Percentiles rank a stretch among this genome's conserved stretches.
Evolutionary conservation across 1,139 yeast species (phyloP).

Genomic region (Pichia sp.): DNA sequence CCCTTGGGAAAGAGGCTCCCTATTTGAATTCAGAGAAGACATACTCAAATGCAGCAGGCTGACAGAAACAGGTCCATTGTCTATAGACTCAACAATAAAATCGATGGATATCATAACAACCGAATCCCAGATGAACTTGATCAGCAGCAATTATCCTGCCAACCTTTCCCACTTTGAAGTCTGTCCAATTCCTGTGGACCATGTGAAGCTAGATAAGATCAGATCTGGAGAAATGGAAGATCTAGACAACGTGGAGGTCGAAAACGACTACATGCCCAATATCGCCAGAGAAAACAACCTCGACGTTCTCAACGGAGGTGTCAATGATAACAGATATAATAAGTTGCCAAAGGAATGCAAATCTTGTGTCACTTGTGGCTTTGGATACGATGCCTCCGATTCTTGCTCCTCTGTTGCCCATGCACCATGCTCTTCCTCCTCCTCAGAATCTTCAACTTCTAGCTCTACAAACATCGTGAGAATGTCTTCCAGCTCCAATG

Average conservation of each 20-base stretch:
- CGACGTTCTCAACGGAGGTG: conserved; percentile 17
- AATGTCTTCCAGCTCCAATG: background rate
- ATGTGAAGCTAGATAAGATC: conserved; percentile 29
- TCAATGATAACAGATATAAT: background rate
- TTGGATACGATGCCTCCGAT: conserved; percentile 20
- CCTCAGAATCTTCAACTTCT: conserved; percentile 7
- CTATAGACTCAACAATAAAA: conserved; percentile 29
- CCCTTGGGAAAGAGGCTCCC: conserved; percentile 59
- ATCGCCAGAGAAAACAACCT: conserved; percentile 10
- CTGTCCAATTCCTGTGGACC: conserved; percentile 35
- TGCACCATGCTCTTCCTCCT: background rate
- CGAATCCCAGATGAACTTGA: conserved; percentile 23
- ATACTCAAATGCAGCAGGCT: conserved; percentile 39
- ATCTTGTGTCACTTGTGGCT: conserved; percentile 30
- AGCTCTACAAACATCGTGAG: background rate
- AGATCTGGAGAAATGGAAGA: conserved; percentile 28
- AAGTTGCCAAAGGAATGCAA: conserved; percentile 24
- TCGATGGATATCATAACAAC: conserved; percentile 28
- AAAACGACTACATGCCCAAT: conserved; percentile 27
- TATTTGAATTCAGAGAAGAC: conserved; percentile 45
- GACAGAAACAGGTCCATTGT: conserved; percentile 37
- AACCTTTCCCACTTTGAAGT: conserved; percentile 20
- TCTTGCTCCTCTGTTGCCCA: conserved; percentile 4
- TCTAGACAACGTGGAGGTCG: conserved; percentile 27
- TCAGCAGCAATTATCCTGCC: conserved; percentile 1